Base-by-base conservation (phyloP, 2,329 filamentous ascomycete genomes). In the Huntiella omanensis region DNA sequence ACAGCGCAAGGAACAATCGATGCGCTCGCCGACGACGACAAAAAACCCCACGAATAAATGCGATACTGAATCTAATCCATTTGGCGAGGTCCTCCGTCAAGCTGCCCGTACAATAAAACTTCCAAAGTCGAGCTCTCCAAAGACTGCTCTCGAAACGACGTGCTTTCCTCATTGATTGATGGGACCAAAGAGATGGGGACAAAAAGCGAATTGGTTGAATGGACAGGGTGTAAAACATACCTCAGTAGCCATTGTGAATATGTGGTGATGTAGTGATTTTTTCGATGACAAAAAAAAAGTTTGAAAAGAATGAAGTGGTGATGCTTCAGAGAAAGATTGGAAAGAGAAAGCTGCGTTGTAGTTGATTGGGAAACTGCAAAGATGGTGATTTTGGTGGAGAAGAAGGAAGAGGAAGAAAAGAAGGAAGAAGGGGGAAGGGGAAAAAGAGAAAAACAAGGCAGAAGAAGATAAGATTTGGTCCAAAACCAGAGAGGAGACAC, bases 181-280 rank as follows among this genome's bases (percentile, higher is more conserved):
- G 22, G 22, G 22, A 7, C 22, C 6, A 28, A 28, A 28, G 22
- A 28, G 6, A 28, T 6, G 6, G 6, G 8, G 22, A 28, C 22
- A 28, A 28, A 28, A 28, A 28, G 22, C 22, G 22, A 28, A 28
- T 28, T 28, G 22, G 22, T 28, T 28, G 22, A 28, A 28, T 28
- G 22, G 22, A 28, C 22, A 28, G 22, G 22, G 22, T 28, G 22
- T 28, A 28, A 28, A 34, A 68, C 72, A 58, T 71, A 77, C 73
- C 67, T 77, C 73, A 65, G 69, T 71, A 62, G 70, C 68, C 73
- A 77, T 77, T 60, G 58, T 72, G 61, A 57, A 53, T 55, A 45
- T 48, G 50, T 51, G 46, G 32, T 47, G 43, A 28, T 42, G 43
- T 43, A 49, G 49, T 45, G 47, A 42, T 36, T 46, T 47, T 40